A percentile compares a stretch with the other conserved stretches of the same genome.
Conservation (phyloP, 1,284 basidiomycete genomes). For the Phellinidium pouzarii region DNA sequence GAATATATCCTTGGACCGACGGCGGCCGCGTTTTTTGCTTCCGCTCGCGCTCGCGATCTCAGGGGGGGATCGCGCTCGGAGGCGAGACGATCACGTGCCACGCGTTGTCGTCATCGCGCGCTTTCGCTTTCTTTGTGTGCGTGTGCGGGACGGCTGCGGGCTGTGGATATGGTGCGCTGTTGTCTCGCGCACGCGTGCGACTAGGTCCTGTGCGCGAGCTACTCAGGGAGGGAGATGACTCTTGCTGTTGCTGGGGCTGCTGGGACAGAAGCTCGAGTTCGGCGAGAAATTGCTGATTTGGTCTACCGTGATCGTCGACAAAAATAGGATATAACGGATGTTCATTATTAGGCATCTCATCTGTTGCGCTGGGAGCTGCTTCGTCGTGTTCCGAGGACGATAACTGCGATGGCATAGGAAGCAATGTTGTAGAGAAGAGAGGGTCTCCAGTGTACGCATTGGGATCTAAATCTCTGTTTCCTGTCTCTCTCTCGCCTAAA, state of each 20-base stretch:
- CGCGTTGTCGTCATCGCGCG: not conserved
- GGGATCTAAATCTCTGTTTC: too few relatives aligned
- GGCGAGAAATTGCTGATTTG: not conserved
- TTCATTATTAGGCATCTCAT: not conserved
- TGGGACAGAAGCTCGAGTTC: not conserved
- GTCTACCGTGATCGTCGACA: slow-evolving; percentile 1
- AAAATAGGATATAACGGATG: slow-evolving; percentile 1
- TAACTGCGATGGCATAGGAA: not conserved
- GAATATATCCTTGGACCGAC: slow-evolving; percentile 3
- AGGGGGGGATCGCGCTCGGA: not conserved
- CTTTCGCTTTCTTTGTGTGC: not conserved
- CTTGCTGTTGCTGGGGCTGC: not conserved
- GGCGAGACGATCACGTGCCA: slow-evolving; percentile 7
- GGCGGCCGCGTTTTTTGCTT: not conserved
- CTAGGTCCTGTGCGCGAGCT: not conserved
- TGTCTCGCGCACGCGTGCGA: not conserved
- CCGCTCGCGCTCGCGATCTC: not conserved
- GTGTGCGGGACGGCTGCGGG: too few relatives aligned
- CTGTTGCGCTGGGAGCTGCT: not conserved
- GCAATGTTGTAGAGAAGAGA: too few relatives aligned
- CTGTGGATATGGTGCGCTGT: not conserved
- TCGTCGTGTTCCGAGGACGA: not conserved
- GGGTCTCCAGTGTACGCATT: too few relatives aligned
- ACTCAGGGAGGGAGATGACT: not conserved
- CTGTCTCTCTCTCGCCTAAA: too few relatives aligned